These are phyloP conservation scores for Cupressus sempervirens DNA, from an alignment of 75 land plant species.

Conservation along the genomic window DNA sequence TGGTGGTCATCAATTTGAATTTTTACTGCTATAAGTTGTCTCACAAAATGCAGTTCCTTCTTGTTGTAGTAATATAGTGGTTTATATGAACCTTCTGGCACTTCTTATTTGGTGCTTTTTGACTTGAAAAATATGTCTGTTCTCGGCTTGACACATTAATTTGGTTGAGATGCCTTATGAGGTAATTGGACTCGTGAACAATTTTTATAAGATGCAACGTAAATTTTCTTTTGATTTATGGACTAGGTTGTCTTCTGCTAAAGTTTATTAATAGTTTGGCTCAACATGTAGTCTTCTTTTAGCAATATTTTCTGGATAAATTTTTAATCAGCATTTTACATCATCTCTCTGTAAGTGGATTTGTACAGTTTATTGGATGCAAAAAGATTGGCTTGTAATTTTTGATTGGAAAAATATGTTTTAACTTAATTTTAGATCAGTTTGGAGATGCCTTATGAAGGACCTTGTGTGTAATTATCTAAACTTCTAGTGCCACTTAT, in stretches of 20 bases:
- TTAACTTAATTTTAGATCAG: background rate
- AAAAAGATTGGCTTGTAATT: background rate
- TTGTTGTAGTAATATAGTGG: no score
- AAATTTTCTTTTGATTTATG: background rate
- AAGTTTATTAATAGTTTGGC: background rate
- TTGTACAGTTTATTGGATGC: background rate
- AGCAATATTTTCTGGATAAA: background rate
- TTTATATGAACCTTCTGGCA: no score
- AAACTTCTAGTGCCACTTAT: background rate
- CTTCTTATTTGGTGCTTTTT: background rate
- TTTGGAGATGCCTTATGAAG: background rate
- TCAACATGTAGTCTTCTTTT: background rate
- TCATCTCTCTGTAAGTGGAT: background rate
- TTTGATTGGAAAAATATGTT: background rate
- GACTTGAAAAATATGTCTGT: background rate
- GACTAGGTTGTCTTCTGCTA: background rate
- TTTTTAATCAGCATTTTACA: background rate
- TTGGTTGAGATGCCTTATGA: background rate
- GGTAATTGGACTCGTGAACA: background rate
- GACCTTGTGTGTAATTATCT: background rate
- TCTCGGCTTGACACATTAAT: background rate
- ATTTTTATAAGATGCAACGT: background rate
- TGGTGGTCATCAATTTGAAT: no score
- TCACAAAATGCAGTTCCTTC: no score
- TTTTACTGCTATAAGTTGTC: no score